Percentiles rank a stretch among this genome's conserved stretches.
Conservation (phyloP, 106 monocot species). For the Hemerocallis citrina region DNA sequence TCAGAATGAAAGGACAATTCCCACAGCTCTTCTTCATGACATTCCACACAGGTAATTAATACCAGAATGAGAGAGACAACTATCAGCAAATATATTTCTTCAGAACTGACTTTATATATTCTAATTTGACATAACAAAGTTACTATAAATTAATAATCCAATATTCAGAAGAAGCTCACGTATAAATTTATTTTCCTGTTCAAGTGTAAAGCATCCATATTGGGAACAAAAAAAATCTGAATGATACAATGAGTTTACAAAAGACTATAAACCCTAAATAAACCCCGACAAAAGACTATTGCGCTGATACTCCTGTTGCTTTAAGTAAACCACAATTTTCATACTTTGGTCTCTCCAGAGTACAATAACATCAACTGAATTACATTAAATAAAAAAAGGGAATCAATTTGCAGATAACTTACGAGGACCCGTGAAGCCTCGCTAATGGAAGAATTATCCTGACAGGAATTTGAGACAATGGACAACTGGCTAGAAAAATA, state of each 20-base stretch:
- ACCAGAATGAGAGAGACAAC: too few relatives aligned
- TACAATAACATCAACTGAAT: neutral
- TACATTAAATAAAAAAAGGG: neutral
- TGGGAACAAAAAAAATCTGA: neutral
- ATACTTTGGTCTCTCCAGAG: constrained; percentile 4
- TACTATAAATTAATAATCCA: too few relatives aligned
- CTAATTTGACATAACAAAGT: too few relatives aligned
- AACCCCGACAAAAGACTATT: neutral
- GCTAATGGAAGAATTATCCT: neutral
- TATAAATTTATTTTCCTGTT: too few relatives aligned
- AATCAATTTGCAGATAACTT: neutral
- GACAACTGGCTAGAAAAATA: neutral
- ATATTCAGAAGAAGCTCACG: too few relatives aligned
- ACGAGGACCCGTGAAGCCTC: neutral
- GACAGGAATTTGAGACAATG: neutral
- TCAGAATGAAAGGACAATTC: too few relatives aligned
- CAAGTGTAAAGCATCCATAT: constrained; percentile 4
- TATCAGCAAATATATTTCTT: too few relatives aligned
- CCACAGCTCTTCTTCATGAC: too few relatives aligned
- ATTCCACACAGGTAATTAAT: too few relatives aligned
- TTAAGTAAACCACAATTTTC: neutral
- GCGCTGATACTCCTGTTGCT: neutral
- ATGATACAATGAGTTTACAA: neutral
- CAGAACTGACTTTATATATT: too few relatives aligned
- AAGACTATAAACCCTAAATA: neutral